Evolutionary conservation across 257 asterid species (phyloP), one percentile per base, ranked within the genome.

Genomic region (Solanum raphanifolium): DNA sequence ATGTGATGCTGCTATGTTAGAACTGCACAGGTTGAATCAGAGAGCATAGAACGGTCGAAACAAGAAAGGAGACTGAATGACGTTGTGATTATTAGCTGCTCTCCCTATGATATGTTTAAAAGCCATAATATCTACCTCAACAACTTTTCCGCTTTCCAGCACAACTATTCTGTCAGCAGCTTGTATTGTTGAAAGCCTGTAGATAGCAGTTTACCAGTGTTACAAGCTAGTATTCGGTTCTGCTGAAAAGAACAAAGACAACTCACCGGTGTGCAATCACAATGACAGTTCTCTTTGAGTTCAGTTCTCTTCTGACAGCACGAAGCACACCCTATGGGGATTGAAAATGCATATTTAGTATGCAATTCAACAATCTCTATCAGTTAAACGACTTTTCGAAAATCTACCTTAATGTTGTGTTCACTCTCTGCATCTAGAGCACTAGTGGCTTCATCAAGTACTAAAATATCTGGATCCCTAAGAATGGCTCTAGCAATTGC

Each of bases 401-500:
- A 18, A 78, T 43, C 58, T 87, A 97, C 98, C 98, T 95, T 95
- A 83, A 97, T 92, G 89, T 95, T 92, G 94, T 97, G 98, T 90
- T 97, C 99, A 21, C 98, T 95, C 91, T 95, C 99, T 3, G 98
- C 99, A 91, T 97, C 99, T 20, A 97, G 92, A 85, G 99, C 99
- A 88, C 99, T 97, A 2, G 99, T 97, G 75, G 99, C 99, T 92
- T 97, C 99, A 91, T 97, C 99, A 75, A 97, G 98, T 35, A 97
- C 91, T 92, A 96, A 89, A 90, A 97, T 92, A 89, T 93, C 94
- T 4, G 99, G 99, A 89, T 97, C 97, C 88, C 99, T 93, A 84
- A 97, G 95, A 65, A 97, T 90, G 68, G 99, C 99, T 87, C 99
- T 90, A 68, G 99, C 98, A 68, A 97, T 97, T 76, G 99, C 99